Evolutionary conservation across 306 rosid genomes (phyloP), one percentile per base, ranked within the genome.

Genomic region (Quercus aquifolioides): DNA sequence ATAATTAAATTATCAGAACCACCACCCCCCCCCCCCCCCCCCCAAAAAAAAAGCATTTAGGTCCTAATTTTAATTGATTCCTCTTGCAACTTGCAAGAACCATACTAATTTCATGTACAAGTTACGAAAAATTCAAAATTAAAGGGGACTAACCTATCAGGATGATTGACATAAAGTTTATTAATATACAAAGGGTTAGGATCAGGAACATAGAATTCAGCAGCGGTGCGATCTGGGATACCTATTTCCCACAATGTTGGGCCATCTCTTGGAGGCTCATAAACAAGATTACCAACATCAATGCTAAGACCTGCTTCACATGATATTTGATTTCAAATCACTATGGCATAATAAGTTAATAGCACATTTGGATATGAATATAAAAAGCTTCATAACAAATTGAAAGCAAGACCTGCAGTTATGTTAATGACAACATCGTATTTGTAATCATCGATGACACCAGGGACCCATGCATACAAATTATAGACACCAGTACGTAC

Each of bases 161-260:
- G 93, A 83, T 92, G 97, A 70, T 91, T 76, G 43, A 95, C 80
- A 76, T 88, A 95, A 67, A 95, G 89, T 59, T 89, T 90, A 83
- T 95, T 95, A 76, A 91, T 79, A 30, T 87, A 91, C 59, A 71
- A 88, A 13, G 97, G 97, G 74, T 91, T 83, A 33, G 99, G 97
- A 81, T 91, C 94, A 18, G 97, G 98, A 62, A 91, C 83, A 71
- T 85, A 91, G 82, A 95, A 92, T 78, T 92, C 97, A 21, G 90
- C 89, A 28, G 98, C 97, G 1, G 94, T 75, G 20, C 98, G 97
- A 84, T 95, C 94, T 9, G 99, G 97, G 64, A 89, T 77, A 56
- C 98, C 98, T 72, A 94, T 94, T 91, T 94, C 99, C 99, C 99
- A 94, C 71, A 91, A 70, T 52, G 99, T 95, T 17, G 97, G 91